Conservation (phyloP, 1,284 basidiomycete genomes). For the Limonomyces culmigenus region DNA sequence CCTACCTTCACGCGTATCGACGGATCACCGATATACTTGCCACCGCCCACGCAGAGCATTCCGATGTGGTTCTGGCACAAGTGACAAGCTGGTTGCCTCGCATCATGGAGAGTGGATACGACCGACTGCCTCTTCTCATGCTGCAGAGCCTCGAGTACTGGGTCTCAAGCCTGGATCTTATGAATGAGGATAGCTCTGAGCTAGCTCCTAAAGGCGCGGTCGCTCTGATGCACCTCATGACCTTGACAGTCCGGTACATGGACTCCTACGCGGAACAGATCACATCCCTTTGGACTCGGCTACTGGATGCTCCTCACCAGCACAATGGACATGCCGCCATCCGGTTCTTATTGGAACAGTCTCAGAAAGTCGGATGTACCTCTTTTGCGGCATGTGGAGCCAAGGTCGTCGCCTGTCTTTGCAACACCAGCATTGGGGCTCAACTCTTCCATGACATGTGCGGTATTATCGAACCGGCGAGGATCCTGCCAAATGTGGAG, state of each 20-base stretch:
- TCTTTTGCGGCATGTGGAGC: conserved; percentile 70
- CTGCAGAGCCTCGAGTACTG: conserved; percentile 67
- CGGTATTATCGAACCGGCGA: conserved; percentile 67
- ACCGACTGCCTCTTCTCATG: conserved; percentile 35
- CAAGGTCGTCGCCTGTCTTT: conserved; percentile 73
- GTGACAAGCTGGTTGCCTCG: conserved; percentile 61
- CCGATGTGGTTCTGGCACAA: conserved; percentile 54
- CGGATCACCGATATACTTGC: conserved; percentile 68
- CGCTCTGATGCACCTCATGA: conserved; percentile 72
- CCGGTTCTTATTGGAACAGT: conserved; percentile 78
- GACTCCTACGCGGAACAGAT: conserved; percentile 73
- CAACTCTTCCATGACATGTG: conserved; percentile 74
- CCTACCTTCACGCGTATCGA: conserved; percentile 71
- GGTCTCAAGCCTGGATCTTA: conserved; percentile 60
- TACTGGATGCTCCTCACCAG: conserved; percentile 55
- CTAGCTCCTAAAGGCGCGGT: conserved; percentile 45
- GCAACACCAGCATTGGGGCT: conserved; percentile 59
- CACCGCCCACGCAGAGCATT: conserved; percentile 60
- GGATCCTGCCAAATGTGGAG: conserved; percentile 65
- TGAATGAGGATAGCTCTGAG: conserved; percentile 37
- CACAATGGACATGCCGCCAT: conserved; percentile 69
- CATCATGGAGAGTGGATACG: conserved; percentile 34
- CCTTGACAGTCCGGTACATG: conserved; percentile 68
- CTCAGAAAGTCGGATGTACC: conserved; percentile 66
- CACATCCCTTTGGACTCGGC: conserved; percentile 62